Evolutionary conservation across 129 eudicot genomes (phyloP).

Genomic region (Chrysanthemum makinoi): DNA sequence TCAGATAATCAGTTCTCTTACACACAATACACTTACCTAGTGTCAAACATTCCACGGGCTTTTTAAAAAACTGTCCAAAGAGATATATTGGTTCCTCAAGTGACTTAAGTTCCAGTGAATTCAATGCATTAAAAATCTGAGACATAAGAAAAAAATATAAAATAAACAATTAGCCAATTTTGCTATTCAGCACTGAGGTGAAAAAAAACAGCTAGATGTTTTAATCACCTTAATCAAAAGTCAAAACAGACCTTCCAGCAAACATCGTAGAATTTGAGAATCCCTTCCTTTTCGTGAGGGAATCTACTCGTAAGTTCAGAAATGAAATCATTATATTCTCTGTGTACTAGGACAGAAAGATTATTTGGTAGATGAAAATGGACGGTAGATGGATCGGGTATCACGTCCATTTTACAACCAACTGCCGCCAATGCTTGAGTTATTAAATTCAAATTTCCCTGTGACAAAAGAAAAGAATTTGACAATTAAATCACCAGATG

Average conservation of each 20-base stretch:
- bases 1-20: background rate
- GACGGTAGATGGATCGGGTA: constrained; percentile 98
- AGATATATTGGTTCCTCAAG: constrained; percentile 96
- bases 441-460: constrained; percentile 94
- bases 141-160: background rate
- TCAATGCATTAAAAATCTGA: constrained; percentile 89
- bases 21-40: constrained; percentile 50
- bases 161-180: constrained; percentile 12
- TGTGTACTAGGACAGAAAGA: constrained; percentile 86
- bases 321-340: constrained; percentile 77
- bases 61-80: constrained; percentile 90
- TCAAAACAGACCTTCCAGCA: constrained; percentile 98
- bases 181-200: background rate
- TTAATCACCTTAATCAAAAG: constrained; percentile 55
- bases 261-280: constrained; percentile 73
- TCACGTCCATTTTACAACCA: constrained; percentile 87
- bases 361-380: constrained; percentile 88
- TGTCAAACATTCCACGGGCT: constrained; percentile 93
- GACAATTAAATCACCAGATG: constrained; percentile 9
- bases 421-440: constrained; percentile 97
- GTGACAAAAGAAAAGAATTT: constrained; percentile 15
- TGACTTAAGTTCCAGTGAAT: constrained; percentile 89
- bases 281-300: constrained; percentile 94
- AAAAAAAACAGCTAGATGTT: constrained; percentile 32
- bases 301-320: constrained; percentile 76